phyloP scores from a whole-genome alignment of 2,329 filamentous ascomycete species.

The Myotisia sp. region DNA sequence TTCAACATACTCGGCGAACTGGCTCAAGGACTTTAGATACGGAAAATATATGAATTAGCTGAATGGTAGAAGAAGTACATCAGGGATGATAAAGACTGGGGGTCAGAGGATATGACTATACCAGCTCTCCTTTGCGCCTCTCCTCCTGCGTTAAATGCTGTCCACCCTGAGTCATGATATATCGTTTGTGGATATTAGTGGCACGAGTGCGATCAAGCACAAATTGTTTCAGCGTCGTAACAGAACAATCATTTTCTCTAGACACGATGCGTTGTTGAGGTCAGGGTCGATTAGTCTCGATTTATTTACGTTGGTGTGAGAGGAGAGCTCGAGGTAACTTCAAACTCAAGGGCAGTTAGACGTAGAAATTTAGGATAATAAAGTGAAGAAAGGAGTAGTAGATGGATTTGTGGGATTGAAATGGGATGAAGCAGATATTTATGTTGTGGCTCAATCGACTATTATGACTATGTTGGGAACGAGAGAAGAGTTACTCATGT shows the following conservation, averaged over 20 bases:
- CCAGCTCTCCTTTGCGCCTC: constrained; percentile 72
- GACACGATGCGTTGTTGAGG: too few relatives aligned
- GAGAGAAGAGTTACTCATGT: too few relatives aligned
- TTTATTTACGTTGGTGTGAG: too few relatives aligned
- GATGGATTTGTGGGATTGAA: too few relatives aligned
- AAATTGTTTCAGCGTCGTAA: constrained; percentile 8
- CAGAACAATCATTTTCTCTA: constrained; percentile 13
- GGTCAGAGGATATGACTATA: constrained; percentile 29
- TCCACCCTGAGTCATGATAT: constrained; percentile 23
- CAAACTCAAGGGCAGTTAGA: too few relatives aligned
- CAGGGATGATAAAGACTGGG: neutral
- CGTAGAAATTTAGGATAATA: too few relatives aligned
- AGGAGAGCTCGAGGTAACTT: too few relatives aligned
- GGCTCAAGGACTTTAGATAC: constrained; percentile 56
- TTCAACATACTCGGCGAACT: constrained; percentile 96
- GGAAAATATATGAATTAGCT: neutral
- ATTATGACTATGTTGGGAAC: too few relatives aligned
- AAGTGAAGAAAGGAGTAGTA: too few relatives aligned
- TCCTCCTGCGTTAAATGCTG: constrained; percentile 58
- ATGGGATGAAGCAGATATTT: too few relatives aligned
- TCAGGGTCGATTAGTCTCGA: too few relatives aligned
- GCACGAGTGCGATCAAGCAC: constrained; percentile 5
- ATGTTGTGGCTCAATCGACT: too few relatives aligned
- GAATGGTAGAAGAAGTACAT: constrained; percentile 1
- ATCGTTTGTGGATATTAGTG: neutral